Percentiles rank a stretch among this genome's conserved stretches.
Conservation (phyloP, 2,329 filamentous ascomycete genomes). For the Lasiodiplodia gonubiensis region DNA sequence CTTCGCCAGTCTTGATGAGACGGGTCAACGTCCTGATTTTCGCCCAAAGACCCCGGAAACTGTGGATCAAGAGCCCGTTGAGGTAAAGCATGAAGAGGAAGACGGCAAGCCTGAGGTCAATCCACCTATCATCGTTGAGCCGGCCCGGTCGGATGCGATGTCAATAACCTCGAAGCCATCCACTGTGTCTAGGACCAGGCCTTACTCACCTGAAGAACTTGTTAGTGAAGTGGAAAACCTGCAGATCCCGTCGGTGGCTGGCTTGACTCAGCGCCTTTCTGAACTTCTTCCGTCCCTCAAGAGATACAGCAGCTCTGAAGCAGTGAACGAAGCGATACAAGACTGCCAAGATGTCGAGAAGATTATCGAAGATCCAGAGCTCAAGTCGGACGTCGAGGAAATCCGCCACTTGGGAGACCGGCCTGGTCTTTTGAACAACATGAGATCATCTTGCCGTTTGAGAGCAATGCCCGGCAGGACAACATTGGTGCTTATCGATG, state of each 20-base stretch:
- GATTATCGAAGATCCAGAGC: slow-evolving; percentile 24
- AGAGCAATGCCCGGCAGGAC: slow-evolving; percentile 43
- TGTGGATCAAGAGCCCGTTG: not conserved
- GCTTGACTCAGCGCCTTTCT: slow-evolving; percentile 53
- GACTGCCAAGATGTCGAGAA: slow-evolving; percentile 32
- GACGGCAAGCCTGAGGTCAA: not conserved
- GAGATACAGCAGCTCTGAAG: slow-evolving; percentile 46
- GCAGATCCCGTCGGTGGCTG: slow-evolving; percentile 53
- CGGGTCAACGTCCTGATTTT: slow-evolving; percentile 21
- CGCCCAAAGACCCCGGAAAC: slow-evolving; percentile 24
- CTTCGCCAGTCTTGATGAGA: slow-evolving; percentile 51
- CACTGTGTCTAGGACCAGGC: slow-evolving; percentile 31
- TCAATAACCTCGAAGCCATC: slow-evolving; percentile 27
- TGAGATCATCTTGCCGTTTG: slow-evolving; percentile 44
- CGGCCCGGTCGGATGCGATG: slow-evolving; percentile 23
- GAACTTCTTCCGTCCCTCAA: slow-evolving; percentile 53
- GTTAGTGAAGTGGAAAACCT: slow-evolving; percentile 53
- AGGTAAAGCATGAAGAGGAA: not conserved
- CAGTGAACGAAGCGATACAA: slow-evolving; percentile 43
- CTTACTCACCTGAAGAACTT: slow-evolving; percentile 50
- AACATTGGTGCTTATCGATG: slow-evolving; percentile 42
- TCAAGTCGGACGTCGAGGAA: slow-evolving; percentile 22
- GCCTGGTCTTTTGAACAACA: slow-evolving; percentile 30
- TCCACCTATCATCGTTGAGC: slow-evolving; percentile 11
- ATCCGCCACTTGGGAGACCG: slow-evolving; percentile 24